Conservation (phyloP, 1,139 yeast species). For the Hemisphaericaspora lyxosophila region DNA sequence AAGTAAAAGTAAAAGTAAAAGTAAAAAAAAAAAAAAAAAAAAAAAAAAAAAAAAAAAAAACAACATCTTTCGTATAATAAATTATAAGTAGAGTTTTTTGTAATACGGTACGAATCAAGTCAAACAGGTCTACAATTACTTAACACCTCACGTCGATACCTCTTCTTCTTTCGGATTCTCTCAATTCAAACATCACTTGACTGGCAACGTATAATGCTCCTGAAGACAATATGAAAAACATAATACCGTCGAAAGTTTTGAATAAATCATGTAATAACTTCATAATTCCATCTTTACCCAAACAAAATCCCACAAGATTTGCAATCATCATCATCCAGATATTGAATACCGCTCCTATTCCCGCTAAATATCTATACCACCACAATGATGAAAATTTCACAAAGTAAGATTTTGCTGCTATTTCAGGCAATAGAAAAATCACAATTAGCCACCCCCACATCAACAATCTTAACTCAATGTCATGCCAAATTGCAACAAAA, state of each 20-base stretch:
- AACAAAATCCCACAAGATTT: slow-evolving; percentile 89
- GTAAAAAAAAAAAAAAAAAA: no score
- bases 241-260: slow-evolving; percentile 64
- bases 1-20: no score
- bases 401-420: slow-evolving; percentile 54
- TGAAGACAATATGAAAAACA: slow-evolving; percentile 65
- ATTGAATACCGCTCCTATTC: slow-evolving; percentile 81
- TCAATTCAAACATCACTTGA: slow-evolving; percentile 91
- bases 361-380: slow-evolving; percentile 84
- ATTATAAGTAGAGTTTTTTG: no score
- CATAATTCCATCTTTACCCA: slow-evolving; percentile 82
- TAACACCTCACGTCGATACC: slow-evolving; percentile 83
- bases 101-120: no score
- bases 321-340: slow-evolving; percentile 99
- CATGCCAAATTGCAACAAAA: slow-evolving; percentile 98
- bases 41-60: no score
- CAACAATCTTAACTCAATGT: slow-evolving; percentile 78
- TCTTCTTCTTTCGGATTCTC: slow-evolving; percentile 80
- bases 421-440: slow-evolving; percentile 84
- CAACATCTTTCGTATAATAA: no score
- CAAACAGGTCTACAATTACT: no score
- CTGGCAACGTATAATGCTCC: slow-evolving; percentile 74
- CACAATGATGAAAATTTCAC: slow-evolving; percentile 45
- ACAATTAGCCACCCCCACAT: slow-evolving; percentile 98
- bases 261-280: slow-evolving; percentile 69